phyloP scores from a whole-genome alignment of 371 early-diverging fungal species.

The Mortierella sp. region DNA sequence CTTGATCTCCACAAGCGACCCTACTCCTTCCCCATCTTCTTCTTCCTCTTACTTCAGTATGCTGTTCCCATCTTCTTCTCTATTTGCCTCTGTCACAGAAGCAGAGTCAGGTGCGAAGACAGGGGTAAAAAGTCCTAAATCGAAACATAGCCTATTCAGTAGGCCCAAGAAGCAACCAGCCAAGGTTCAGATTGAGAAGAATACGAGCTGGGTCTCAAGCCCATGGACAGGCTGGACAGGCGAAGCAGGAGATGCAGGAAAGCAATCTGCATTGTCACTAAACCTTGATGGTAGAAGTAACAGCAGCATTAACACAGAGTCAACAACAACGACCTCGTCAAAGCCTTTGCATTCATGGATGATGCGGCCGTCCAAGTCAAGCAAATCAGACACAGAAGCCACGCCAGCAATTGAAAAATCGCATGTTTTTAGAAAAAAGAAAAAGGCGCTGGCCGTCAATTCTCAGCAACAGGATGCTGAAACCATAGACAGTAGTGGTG shows the following conservation, averaged over 20 bases:
- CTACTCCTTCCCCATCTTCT: not conserved
- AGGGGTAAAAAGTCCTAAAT: conserved; percentile 5
- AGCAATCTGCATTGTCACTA: not conserved
- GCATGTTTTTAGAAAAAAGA: conserved; percentile 1
- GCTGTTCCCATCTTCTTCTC: conserved; percentile 17
- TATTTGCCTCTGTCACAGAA: not conserved
- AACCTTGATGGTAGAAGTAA: not conserved
- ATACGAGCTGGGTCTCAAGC: conserved; percentile 8
- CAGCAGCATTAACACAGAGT: conserved; percentile 1
- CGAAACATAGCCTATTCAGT: conserved; percentile 13
- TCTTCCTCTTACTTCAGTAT: conserved; percentile 11
- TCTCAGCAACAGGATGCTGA: not conserved
- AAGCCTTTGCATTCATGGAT: conserved; percentile 2
- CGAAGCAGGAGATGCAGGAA: not conserved
- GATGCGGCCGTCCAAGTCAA: conserved; percentile 1
- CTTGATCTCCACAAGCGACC: not conserved
- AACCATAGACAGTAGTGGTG: not conserved
- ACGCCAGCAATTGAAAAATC: not conserved
- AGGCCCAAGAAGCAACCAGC: conserved; percentile 8
- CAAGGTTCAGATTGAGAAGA: not conserved
- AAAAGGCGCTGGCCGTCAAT: conserved; percentile 1
- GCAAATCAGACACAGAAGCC: conserved; percentile 17
- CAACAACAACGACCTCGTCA: not conserved
- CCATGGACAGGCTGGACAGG: conserved; percentile 7
- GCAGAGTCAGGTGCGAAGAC: not conserved